Evolutionary conservation across 768 basidiomycete genomes (phyloP), one percentile per base, ranked within the genome.

Genomic region (Mrakia frigida): DNA sequence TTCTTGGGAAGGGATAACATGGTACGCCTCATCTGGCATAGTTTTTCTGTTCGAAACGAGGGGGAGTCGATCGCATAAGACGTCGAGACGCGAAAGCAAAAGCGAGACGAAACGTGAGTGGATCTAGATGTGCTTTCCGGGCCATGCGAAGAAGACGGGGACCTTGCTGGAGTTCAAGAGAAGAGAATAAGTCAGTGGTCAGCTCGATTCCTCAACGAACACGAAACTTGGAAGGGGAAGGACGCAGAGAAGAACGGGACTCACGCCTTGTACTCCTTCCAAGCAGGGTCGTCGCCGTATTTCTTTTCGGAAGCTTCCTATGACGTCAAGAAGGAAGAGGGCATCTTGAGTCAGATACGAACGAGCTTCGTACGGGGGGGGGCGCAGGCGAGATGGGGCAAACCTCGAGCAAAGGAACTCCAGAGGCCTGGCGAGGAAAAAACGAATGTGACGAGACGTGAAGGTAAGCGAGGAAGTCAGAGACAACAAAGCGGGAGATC

Each of bases 381-480:
- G 0, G n/a, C 1, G 35, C 6, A 23, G 61, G 5, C 3, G 50
- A 18, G 31, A 43, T 63, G 67, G 28, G 65, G 31, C 80, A 37
- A 77, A 84, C 84, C 84, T 92, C 91, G 25, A 92, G 86, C 2
- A 87, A 87, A 2, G 91, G 91, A n/a, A 92, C 87, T 25, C 90
- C 90, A 10, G 90, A 90, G 6, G 87, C 85, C 86, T 89, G 79
- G 9, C 73, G 74, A 39, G 79, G 59, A 35, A 68, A 59, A 59
- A n/a, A n/a, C n/a, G 56, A 50, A 52, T n/a, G 10, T 1, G 63
- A 25, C 33, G 23, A 35, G 37, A 53, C 18, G 31, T 3, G 7
- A 37, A 31, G 31, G 28, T 5, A 6, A 7, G 11, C 9, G 28
- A 33, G 13, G 31, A 37, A 10, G 28, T n/a, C n/a, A 14, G 31